Conservation (phyloP, 257 asterid species). For the Solanum okadae region DNA sequence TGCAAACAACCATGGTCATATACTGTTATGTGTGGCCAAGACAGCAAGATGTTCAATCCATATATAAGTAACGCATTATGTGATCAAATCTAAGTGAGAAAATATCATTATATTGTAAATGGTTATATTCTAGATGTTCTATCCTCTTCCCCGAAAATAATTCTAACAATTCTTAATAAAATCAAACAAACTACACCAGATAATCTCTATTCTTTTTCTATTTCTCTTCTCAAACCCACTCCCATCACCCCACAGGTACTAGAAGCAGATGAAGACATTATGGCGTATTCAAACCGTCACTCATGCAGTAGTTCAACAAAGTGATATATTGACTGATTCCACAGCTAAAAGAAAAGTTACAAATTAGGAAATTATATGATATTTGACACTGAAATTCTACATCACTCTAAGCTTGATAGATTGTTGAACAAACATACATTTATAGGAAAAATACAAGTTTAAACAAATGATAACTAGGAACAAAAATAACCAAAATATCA, state of each 20-base stretch:
- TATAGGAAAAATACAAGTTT: not conserved
- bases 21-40: constrained; percentile 2
- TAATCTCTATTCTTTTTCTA: not conserved
- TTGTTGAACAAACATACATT: not conserved
- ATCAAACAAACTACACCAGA: not conserved
- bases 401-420: not conserved
- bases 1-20: constrained; percentile 15
- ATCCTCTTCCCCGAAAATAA: not conserved
- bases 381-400: not conserved
- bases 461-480: not conserved
- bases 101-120: not conserved
- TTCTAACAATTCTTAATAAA: not conserved
- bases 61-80: not conserved
- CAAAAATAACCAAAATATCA: not conserved
- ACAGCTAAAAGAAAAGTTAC: not conserved
- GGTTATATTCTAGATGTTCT: not conserved
- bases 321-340: not conserved
- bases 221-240: not conserved
- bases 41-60: not conserved
- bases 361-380: not conserved
- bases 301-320: not conserved
- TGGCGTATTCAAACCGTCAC: not conserved
- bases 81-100: not conserved
- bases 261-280: not conserved
- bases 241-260: not conserved